phyloP scores from a whole-genome alignment of 208 protist species.

The Acanthamoeba healyi region DNA sequence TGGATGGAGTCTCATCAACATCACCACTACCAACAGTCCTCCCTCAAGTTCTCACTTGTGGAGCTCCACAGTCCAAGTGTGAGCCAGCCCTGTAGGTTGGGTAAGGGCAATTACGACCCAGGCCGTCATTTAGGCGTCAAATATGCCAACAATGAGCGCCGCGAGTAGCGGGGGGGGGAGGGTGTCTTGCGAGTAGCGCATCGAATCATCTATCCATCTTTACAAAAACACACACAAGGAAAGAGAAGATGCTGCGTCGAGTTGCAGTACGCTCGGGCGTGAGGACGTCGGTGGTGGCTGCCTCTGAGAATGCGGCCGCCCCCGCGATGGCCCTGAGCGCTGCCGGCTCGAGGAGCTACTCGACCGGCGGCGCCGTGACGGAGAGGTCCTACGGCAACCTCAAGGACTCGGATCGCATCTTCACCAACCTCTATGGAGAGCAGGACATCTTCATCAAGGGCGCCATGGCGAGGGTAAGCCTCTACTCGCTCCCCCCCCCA shows the following conservation, averaged over 20 bases:
- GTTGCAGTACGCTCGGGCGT: not conserved
- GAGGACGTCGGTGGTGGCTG: not conserved
- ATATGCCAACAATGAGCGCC: too few species aligned
- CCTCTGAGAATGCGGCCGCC: not conserved
- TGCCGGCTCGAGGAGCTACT: not conserved
- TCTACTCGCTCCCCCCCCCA: not conserved
- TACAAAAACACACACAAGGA: too few species aligned
- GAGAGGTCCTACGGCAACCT: slow-evolving; percentile 91
- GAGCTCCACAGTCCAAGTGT: too few species aligned
- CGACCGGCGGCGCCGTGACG: too few species aligned
- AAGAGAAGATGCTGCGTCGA: slow-evolving; percentile 7
- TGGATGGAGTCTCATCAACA: too few species aligned
- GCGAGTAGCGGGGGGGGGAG: too few species aligned
- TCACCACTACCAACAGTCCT: too few species aligned
- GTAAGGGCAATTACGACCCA: not conserved
- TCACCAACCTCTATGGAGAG: slow-evolving; percentile 98
- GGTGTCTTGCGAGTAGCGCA: too few species aligned
- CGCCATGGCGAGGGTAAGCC: slow-evolving; percentile 92
- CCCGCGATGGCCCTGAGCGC: not conserved
- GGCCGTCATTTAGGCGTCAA: too few species aligned
- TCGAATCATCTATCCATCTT: not conserved
- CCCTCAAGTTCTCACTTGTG: too few species aligned
- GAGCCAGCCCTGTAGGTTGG: too few species aligned
- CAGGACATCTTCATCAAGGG: slow-evolving; percentile 95
- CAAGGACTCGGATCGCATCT: slow-evolving; percentile 98